Base-by-base conservation (phyloP, 257 asterid genomes). In the Plantago ovata region DNA sequence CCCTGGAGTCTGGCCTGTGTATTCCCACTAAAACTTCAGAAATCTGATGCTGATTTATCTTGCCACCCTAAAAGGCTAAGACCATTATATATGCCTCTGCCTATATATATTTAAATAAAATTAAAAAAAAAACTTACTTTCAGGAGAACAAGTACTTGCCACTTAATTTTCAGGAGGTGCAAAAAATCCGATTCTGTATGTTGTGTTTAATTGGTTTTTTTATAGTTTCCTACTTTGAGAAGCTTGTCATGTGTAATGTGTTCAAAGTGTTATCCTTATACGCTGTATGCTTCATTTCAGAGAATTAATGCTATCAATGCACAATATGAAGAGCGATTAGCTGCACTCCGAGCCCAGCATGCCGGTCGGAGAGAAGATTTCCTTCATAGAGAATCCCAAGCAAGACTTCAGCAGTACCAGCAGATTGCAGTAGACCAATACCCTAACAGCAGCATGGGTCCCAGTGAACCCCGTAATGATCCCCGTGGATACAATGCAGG, bases 291-390 rank as follows among this genome's bases (percentile, higher is more conserved):
- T 56, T 20, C 41, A 11, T 71, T 70, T 61, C 86, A 81, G 94
- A 81, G 72, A 70, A 74, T 87, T 76, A 81, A 76, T 62, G 61
- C 75, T 42, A 87, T 87, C 77, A 80, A 84, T 16, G 62, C 65
- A 20, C 78, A 80, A 63, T 80, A 81, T 51, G 84, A 87, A 44
- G 95, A 84, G 70, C 95, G 78, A 61, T 74, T 84, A 47, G 61
- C 66, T 16, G 80, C 83, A 20, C 86, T 87, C 57, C 79, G 95
- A 16, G 66, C 82, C 41, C 79, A 56, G 44, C 94, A 87, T 62
- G 81, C 84, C 41, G 75, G 54, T 67, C 79, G 71, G 61, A 78
- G 86, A 71, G 94, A 84, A 36, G 95, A 84, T 61, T 62, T 81
- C 65, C 82, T 84, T 14, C 68, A 75, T 16, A 77, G 76, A 65